A percentile compares a stretch with the other conserved stretches of the same genome.
Evolutionary conservation across 1,139 yeast genomes (phyloP).

Genomic region (Sugiyamaella paludigena): DNA sequence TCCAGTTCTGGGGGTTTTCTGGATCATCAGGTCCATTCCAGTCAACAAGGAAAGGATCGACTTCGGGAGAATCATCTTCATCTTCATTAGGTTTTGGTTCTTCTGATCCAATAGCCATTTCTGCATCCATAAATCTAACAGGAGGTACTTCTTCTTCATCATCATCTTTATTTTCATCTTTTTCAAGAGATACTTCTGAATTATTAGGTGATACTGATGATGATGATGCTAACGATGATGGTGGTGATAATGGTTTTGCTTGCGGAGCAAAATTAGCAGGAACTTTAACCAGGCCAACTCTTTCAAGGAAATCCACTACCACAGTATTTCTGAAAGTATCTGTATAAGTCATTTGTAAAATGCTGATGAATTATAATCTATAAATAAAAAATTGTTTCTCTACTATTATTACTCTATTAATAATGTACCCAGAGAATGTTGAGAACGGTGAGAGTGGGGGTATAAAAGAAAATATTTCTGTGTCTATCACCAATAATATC

Average conservation of each 20-base stretch:
- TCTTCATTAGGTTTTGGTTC: background rate
- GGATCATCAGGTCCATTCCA: constrained; percentile 55
- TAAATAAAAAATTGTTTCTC: no score
- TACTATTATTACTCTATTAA: no score
- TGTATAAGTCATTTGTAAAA: constrained; percentile 16
- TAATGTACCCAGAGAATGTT: no score
- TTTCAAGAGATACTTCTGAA: background rate
- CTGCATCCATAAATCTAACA: constrained; percentile 4
- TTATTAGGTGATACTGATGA: background rate
- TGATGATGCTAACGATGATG: background rate
- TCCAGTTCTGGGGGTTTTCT: constrained; percentile 58
- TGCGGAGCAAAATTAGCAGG: constrained; percentile 20
- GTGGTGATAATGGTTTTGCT: background rate
- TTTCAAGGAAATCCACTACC: constrained; percentile 22
- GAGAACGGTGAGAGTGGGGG: no score
- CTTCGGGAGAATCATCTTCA: background rate
- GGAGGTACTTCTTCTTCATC: background rate
- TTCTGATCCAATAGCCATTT: constrained; percentile 1
- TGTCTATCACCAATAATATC: no score
- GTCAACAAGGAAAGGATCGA: constrained; percentile 19
- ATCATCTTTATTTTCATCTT: constrained; percentile 3
- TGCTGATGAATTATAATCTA: no score
- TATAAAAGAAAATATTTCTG: no score
- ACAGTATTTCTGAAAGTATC: constrained; percentile 21
- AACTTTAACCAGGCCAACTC: constrained; percentile 16